These are phyloP conservation scores for Scedosporium dehoogii DNA, from an alignment of 2,329 filamentous ascomycete species.

Conservation along the genomic window DNA sequence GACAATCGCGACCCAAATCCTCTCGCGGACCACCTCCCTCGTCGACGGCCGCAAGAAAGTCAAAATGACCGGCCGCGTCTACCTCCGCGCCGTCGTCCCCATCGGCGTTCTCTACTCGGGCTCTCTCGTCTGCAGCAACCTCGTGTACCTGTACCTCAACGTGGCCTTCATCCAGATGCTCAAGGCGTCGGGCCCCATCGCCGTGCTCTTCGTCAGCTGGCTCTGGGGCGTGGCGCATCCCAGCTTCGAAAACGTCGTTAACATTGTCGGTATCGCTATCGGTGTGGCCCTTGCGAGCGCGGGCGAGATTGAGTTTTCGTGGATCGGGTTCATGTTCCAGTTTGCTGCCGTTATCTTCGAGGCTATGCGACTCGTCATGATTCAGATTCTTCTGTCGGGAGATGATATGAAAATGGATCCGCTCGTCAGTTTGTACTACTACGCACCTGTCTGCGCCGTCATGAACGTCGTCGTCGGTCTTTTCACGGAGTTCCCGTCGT, in stretches of 20 bases:
- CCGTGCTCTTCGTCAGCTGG: conserved; percentile 58
- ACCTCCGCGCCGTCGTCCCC: conserved; percentile 53
- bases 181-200: conserved; percentile 58
- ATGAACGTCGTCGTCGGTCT: conserved; percentile 68
- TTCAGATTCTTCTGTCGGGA: conserved; percentile 68
- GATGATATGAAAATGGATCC: conserved; percentile 80
- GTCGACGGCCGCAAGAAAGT: conserved; percentile 54
- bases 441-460: conserved; percentile 70
- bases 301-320: conserved; percentile 60
- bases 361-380: conserved; percentile 74
- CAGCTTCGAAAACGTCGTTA: conserved; percentile 31
- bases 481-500: conserved; percentile 55
- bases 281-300: conserved; percentile 42
- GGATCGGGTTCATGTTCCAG: conserved; percentile 59
- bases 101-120: conserved; percentile 58
- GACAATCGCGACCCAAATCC: conserved; percentile 54
- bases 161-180: conserved; percentile 65
- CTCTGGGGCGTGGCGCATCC: conserved; percentile 41
- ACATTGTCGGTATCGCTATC: conserved; percentile 40
- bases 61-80: conserved; percentile 50
- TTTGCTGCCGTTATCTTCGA: conserved; percentile 69
- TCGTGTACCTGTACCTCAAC: conserved; percentile 57
- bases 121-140: conserved; percentile 56
- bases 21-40: conserved; percentile 52
- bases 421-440: conserved; percentile 82